A percentile compares a stretch with the other conserved stretches of the same genome.
phyloP scores from a whole-genome alignment of 1,139 yeast genomes.

The Scheffersomyces illinoinensis region DNA sequence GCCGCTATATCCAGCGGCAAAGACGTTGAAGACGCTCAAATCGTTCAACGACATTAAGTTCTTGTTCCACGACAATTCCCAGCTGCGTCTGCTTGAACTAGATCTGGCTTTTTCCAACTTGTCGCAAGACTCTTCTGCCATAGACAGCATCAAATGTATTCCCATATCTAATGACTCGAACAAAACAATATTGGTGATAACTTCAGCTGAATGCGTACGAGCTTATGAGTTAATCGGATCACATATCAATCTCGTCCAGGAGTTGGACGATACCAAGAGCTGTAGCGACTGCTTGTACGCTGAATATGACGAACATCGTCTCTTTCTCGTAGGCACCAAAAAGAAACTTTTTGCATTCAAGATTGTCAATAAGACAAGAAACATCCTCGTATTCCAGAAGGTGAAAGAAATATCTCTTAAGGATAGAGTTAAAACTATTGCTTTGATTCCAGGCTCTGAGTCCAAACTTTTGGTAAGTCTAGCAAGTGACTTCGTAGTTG shows the following conservation, averaged over 20 bases:
- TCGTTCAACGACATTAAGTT: slow-evolving; percentile 29
- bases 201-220: slow-evolving; percentile 24
- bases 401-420: slow-evolving; percentile 28
- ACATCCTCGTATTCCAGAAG: slow-evolving; percentile 28
- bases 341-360: slow-evolving; percentile 32
- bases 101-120: slow-evolving; percentile 26
- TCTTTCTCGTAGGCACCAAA: slow-evolving; percentile 31
- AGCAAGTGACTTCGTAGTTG: slow-evolving; percentile 26
- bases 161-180: slow-evolving; percentile 19
- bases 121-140: slow-evolving; percentile 20
- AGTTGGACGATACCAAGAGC: slow-evolving; percentile 27
- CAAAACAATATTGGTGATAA: slow-evolving; percentile 28
- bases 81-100: slow-evolving; percentile 15
- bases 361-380: slow-evolving; percentile 31
- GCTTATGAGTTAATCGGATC: slow-evolving; percentile 38
- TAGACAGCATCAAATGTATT: slow-evolving; percentile 19
- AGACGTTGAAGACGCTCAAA: slow-evolving; percentile 12
- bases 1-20: neutral
- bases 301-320: slow-evolving; percentile 17
- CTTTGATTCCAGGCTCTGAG: slow-evolving; percentile 8
- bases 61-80: slow-evolving; percentile 21
- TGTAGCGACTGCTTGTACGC: slow-evolving; percentile 18
- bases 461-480: slow-evolving; percentile 26
- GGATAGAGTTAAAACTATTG: slow-evolving; percentile 29
- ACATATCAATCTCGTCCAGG: slow-evolving; percentile 33